phyloP scores from a whole-genome alignment of 2,329 filamentous ascomycete genomes.

The Pseudocercospora crystallina region DNA sequence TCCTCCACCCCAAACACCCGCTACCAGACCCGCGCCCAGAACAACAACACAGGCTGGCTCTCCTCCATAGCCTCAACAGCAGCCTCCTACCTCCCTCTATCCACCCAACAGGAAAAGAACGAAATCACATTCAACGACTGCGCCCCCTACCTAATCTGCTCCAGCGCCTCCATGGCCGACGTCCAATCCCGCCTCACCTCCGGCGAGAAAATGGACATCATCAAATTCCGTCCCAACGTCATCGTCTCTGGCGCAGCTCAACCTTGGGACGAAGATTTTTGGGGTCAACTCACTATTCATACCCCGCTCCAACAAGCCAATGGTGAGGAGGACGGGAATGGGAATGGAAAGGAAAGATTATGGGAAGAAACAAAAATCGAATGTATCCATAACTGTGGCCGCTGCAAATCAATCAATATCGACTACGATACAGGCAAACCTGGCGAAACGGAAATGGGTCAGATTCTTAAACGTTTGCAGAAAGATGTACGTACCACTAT shows the following conservation, averaged over 20 bases:
- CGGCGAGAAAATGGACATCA: slow-evolving; percentile 39
- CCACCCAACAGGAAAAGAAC: not conserved
- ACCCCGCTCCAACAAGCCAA: not conserved
- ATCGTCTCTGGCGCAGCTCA: slow-evolving; percentile 42
- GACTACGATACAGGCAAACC: slow-evolving; percentile 48
- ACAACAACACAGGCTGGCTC: slow-evolving; percentile 32
- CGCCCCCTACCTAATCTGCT: slow-evolving; percentile 72
- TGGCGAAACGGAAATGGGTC: slow-evolving; percentile 38
- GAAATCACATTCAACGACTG: slow-evolving; percentile 69
- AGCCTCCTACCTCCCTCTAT: slow-evolving; percentile 21
- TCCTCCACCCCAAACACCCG: slow-evolving; percentile 23
- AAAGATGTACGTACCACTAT: slow-evolving; percentile 35
- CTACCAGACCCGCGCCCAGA: not conserved
- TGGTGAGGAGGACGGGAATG: no score
- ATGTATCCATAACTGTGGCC: slow-evolving; percentile 47
- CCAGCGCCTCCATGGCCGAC: slow-evolving; percentile 66
- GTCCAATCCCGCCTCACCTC: slow-evolving; percentile 51
- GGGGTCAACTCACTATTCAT: slow-evolving; percentile 40
- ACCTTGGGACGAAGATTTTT: slow-evolving; percentile 49
- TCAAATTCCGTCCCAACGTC: slow-evolving; percentile 50
- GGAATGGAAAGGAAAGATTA: not conserved
- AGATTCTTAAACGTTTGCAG: slow-evolving; percentile 48
- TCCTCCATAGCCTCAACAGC: slow-evolving; percentile 30
- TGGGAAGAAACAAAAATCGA: slow-evolving; percentile 29
- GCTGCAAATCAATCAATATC: slow-evolving; percentile 49